These are phyloP conservation scores for Aphanocladium album DNA, from an alignment of 2,329 filamentous ascomycete genomes.

Conservation along the genomic window DNA sequence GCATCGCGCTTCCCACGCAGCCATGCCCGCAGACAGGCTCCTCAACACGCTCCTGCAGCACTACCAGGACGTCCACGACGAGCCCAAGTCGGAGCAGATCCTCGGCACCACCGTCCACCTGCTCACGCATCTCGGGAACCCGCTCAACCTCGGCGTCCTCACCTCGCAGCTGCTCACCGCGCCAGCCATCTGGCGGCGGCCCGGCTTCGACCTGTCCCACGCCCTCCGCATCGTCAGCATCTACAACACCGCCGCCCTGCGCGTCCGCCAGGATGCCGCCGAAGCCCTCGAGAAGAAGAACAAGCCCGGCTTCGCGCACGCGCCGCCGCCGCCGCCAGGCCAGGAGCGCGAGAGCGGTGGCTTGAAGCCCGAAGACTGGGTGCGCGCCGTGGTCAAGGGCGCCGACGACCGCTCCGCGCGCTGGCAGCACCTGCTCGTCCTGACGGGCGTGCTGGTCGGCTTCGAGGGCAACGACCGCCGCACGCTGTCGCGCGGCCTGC, in stretches of 20 bases:
- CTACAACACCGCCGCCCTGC: constrained; percentile 61
- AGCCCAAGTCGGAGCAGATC: constrained; percentile 48
- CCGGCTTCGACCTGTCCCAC: constrained; percentile 52
- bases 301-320: constrained; percentile 3
- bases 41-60: constrained; percentile 61
- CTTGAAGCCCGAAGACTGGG: constrained; percentile 48
- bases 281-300: constrained; percentile 29
- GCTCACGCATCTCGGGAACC: constrained; percentile 65
- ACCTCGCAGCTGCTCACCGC: constrained; percentile 68
- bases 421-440: constrained; percentile 80
- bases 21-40: constrained; percentile 63
- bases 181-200: constrained; percentile 63
- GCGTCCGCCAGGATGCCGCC: constrained; percentile 45
- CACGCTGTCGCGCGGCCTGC: constrained; percentile 58
- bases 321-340: constrained; percentile 14
- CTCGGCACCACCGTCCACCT: constrained; percentile 63
- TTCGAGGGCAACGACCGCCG: constrained; percentile 61
- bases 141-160: constrained; percentile 67
- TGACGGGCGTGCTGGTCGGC: constrained; percentile 73
- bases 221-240: constrained; percentile 64
- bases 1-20: too few species aligned
- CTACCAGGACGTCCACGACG: constrained; percentile 50
- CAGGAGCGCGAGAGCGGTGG: constrained; percentile 34
- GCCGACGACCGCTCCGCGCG: constrained; percentile 55
- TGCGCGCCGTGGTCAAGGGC: constrained; percentile 51